A percentile compares a stretch with the other conserved stretches of the same genome.
Evolutionary conservation across 495 filamentous ascomycete species (phyloP).

Genomic region (Annulohypoxylon maeteangense): DNA sequence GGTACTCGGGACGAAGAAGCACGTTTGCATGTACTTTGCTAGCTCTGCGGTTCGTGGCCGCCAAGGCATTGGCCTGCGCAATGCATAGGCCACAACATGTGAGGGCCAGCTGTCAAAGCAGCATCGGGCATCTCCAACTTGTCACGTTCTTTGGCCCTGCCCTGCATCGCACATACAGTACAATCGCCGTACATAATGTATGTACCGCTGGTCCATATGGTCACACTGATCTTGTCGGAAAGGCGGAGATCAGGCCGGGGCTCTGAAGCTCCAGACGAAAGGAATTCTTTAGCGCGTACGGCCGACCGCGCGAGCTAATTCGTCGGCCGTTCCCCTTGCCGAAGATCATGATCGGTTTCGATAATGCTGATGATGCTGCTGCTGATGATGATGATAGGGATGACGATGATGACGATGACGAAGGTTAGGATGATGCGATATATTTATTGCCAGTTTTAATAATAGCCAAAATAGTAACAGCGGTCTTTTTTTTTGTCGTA

Average conservation of each 20-base stretch:
- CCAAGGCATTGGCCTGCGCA: constrained; percentile 44
- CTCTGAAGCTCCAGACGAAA: constrained; percentile 36
- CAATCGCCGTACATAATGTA: constrained; percentile 13
- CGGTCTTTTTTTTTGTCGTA: constrained; percentile 15
- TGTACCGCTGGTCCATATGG: constrained; percentile 26
- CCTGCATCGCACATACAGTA: constrained; percentile 39
- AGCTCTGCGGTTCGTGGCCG: constrained; percentile 41
- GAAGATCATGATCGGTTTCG: constrained; percentile 20
- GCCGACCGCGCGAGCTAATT: constrained; percentile 18
- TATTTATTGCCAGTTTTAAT: constrained; percentile 38
- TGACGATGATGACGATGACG: constrained; percentile 22
- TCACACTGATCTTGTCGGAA: constrained; percentile 46
- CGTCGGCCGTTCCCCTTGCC: constrained; percentile 25
- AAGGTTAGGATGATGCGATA: constrained; percentile 33
- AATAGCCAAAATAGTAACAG: constrained; percentile 32
- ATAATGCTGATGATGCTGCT: constrained; percentile 9
- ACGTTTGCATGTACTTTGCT: constrained; percentile 9
- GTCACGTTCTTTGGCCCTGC: constrained; percentile 46
- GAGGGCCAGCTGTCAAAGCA: constrained; percentile 46
- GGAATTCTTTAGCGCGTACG: constrained; percentile 27
- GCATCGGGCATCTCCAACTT: constrained; percentile 46
- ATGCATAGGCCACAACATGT: constrained; percentile 42
- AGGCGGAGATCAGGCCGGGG: constrained; percentile 45
- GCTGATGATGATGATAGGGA: constrained; percentile 18
- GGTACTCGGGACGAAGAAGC: constrained; percentile 17